Base-by-base conservation (phyloP, 257 asterid species). In the Mentha longifolia region DNA sequence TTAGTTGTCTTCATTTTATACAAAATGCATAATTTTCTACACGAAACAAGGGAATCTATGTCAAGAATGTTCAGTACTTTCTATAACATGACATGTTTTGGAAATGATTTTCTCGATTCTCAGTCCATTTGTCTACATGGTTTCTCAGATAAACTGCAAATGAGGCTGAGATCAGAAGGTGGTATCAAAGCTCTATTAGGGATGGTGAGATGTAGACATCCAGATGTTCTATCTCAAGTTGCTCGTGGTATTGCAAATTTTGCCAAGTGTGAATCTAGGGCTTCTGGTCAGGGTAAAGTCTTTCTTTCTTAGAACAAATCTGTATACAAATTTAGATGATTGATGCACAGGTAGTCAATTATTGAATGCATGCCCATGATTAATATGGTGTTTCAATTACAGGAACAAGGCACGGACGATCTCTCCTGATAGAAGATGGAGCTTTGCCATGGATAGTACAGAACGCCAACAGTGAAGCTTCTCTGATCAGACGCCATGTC, bases 191-290 rank as follows among this genome's bases (percentile, higher is more conserved):
- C 99, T 69, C 81, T 95, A 14, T 81, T 95, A 78, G 99, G 96
- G 61, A 95, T 95, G 99, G 99, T 95, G 79, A 87, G 92, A 79
- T 85, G 96, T 77, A 82, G 98, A 63, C 99, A 95, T 85, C 96
- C 95, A 5, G 99, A 95, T 55, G 97, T 92, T 79, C 85, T 95
- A 71, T 87, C 97, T 52, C 99, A 95, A 88, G 91, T 95, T 64
- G 98, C 99, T 68, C 96, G 99, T 58, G 98, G 99, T 69, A 86
- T 95, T 71, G 99, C 99, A 56, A 95, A 95, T 82, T 95, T 95
- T 41, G 99, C 99, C 0, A 95, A 95, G 78, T 95, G 99, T 35
- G 99, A 95, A 82, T 95, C 99, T 62, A 79, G 99, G 75, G 95
- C 97, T 70, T 88, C 91, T 67, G 78, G 85, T 58, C 96, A 91